Base-by-base conservation (phyloP, 805 yeast genomes). In the Saccharomycopsis sp. region DNA sequence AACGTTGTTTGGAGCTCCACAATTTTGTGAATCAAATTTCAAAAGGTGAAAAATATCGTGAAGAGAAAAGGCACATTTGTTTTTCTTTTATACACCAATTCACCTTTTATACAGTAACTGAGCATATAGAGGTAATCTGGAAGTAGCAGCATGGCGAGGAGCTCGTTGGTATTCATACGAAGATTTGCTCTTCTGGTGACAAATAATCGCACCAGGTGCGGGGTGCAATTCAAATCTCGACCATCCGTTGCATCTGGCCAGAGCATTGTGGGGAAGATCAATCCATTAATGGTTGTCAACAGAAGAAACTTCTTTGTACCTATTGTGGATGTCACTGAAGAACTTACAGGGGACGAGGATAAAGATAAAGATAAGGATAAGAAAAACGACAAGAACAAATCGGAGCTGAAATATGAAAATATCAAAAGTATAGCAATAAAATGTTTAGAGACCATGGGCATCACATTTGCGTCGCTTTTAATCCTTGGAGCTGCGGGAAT, bases 401-500 rank as follows among this genome's bases (percentile, higher is more conserved):
- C 29, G 3, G 38, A 47, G 3, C 60, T 62, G 24, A 17, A 29
- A 29, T 52, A 8, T 17, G 29, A 38, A 3, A 3, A 38, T 34
- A 41, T 67, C 24, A 50, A 52, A 23, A 23, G 53, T 1, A 54
- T 66, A 17, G 1, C 60, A 15, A 52, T 70, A 57, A 84, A 82
- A 64, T 77, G 83, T 58, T 61, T 79, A 2, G 94, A 88, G 67
- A 83, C 94, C 0, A 83, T 85, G 0, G 83, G 88, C 2, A 82
- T 88, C 52, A 87, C 92, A 17, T 73, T 87, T 52, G 82, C 89
- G 15, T 84, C 92, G 2, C 70, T 88, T 41, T 76, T 82, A 1
- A 81, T 88, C 42, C 75, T 89, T 17, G 93, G 88, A 0, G 71
- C 82, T 1, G 87, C 93, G 2, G 96, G 96, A 1, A 67, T 82